phyloP scores from a whole-genome alignment of 768 basidiomycete genomes.

The Dendrothele bispora region DNA sequence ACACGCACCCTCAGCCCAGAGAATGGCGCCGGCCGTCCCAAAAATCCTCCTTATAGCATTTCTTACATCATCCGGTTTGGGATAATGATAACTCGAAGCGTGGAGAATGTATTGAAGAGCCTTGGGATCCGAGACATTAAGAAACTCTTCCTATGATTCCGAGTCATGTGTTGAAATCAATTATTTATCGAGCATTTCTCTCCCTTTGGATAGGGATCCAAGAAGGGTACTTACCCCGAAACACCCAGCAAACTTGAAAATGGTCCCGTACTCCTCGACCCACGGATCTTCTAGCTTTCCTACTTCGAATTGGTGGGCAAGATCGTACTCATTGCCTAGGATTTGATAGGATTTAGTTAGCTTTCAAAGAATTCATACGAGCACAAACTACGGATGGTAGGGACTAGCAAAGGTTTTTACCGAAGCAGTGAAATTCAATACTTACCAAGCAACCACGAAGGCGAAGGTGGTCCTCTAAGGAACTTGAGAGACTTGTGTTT shows the following conservation, averaged over 20 bases:
- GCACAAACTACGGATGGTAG: background rate
- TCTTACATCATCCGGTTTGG: slow-evolving; percentile 19
- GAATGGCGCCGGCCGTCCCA: slow-evolving; percentile 22
- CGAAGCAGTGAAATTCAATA: background rate
- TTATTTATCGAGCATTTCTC: too few species aligned
- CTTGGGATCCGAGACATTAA: slow-evolving; percentile 3
- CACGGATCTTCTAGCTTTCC: slow-evolving; percentile 1
- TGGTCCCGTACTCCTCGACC: slow-evolving; percentile 1
- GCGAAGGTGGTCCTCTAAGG: background rate
- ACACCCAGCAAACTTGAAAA: slow-evolving; percentile 3
- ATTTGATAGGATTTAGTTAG: too few species aligned
- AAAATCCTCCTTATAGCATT: slow-evolving; percentile 13
- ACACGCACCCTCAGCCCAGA: slow-evolving; percentile 24
- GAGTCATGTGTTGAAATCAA: too few species aligned
- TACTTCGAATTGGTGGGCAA: slow-evolving; percentile 1
- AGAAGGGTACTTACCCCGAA: slow-evolving; percentile 6
- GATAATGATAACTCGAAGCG: slow-evolving; percentile 24
- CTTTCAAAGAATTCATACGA: slow-evolving; percentile 13
- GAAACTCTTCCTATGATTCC: slow-evolving; percentile 3
- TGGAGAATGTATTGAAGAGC: slow-evolving; percentile 24
- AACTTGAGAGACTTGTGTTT: too few species aligned
- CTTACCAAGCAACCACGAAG: slow-evolving; percentile 1
- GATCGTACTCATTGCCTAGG: slow-evolving; percentile 12
- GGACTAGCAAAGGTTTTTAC: background rate
- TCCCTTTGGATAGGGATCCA: too few species aligned